These are phyloP conservation scores for Crithidia fasciculata DNA, from an alignment of 208 protist genomes.

Conservation along the genomic window DNA sequence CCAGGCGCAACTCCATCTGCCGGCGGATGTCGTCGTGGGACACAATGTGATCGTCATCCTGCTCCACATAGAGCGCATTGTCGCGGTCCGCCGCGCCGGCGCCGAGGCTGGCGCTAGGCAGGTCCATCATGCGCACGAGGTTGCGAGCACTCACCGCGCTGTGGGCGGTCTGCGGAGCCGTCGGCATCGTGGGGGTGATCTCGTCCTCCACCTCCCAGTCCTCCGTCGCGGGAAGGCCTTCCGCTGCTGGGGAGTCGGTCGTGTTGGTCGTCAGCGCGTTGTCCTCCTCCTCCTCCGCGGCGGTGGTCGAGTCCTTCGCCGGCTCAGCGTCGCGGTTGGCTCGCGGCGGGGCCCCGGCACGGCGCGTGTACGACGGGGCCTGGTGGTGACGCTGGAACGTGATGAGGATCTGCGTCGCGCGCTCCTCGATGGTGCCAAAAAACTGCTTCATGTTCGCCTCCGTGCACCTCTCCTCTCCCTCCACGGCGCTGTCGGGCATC, in stretches of 20 bases:
- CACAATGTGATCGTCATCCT: slow-evolving; percentile 79
- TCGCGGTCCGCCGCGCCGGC: slow-evolving; percentile 25
- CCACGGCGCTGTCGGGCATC: slow-evolving; percentile 23
- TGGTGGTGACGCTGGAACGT: slow-evolving; percentile 65
- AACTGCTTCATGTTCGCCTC: slow-evolving; percentile 90
- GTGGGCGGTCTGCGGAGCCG: slow-evolving; percentile 49
- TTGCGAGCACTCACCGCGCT: slow-evolving; percentile 63
- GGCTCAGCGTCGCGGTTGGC: slow-evolving; percentile 11
- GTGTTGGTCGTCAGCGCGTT: slow-evolving; percentile 33
- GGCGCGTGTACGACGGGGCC: slow-evolving; percentile 9
- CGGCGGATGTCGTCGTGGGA: slow-evolving; percentile 84
- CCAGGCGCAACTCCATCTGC: slow-evolving; percentile 84
- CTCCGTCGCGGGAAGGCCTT: slow-evolving; percentile 26
- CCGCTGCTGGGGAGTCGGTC: slow-evolving; percentile 30
- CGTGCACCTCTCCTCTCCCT: slow-evolving; percentile 55
- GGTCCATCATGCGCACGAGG: slow-evolving; percentile 66
- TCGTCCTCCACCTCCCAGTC: slow-evolving; percentile 35
- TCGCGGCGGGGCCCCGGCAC: slow-evolving; percentile 6
- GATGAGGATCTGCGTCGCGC: slow-evolving; percentile 78
- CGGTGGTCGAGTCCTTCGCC: slow-evolving; percentile 11
- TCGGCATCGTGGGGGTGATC: slow-evolving; percentile 47
- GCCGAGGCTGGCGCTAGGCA: slow-evolving; percentile 81
- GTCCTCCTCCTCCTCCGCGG: slow-evolving; percentile 29
- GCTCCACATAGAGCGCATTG: slow-evolving; percentile 41
- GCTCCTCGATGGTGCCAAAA: slow-evolving; percentile 93